Percentiles rank a stretch among this genome's conserved stretches.
Evolutionary conservation across 1,139 yeast species (phyloP).

Genomic region (Suhomyces kunorum): DNA sequence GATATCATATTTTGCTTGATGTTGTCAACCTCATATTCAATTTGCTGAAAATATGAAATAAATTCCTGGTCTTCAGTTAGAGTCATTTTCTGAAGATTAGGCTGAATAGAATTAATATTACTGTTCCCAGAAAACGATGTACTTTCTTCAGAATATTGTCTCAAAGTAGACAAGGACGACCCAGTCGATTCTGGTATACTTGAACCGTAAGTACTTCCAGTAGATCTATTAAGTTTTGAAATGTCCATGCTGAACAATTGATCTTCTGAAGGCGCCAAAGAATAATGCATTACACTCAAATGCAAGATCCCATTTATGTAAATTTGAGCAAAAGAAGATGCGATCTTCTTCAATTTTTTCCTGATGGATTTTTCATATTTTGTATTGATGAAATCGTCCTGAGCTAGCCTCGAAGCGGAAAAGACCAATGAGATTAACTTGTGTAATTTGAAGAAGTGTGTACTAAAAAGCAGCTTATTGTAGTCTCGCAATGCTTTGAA

Average conservation of each 20-base stretch:
- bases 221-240: conserved; percentile 33
- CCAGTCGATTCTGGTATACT: conserved; percentile 21
- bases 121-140: neutral
- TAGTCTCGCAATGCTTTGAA: conserved; percentile 50
- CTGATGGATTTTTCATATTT: conserved; percentile 49
- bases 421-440: conserved; percentile 50
- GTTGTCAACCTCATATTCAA: conserved; percentile 38
- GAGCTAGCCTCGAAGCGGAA: conserved; percentile 53
- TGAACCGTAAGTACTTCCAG: conserved; percentile 17
- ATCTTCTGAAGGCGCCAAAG: conserved; percentile 25
- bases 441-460: conserved; percentile 53
- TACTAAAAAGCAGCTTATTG: conserved; percentile 51
- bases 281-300: conserved; percentile 44
- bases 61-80: conserved; percentile 15
- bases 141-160: conserved; percentile 18
- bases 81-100: conserved; percentile 10
- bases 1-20: conserved; percentile 35
- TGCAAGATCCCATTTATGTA: conserved; percentile 60
- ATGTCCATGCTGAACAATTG: conserved; percentile 38
- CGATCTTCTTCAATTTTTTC: conserved; percentile 50
- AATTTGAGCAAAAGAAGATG: conserved; percentile 57
- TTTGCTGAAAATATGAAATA: conserved; percentile 35
- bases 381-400: conserved; percentile 48
- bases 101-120: conserved; percentile 6
- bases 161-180: conserved; percentile 30